These are phyloP conservation scores for Aspergillus cristatus DNA, from an alignment of 495 filamentous ascomycete genomes.

Conservation along the genomic window DNA sequence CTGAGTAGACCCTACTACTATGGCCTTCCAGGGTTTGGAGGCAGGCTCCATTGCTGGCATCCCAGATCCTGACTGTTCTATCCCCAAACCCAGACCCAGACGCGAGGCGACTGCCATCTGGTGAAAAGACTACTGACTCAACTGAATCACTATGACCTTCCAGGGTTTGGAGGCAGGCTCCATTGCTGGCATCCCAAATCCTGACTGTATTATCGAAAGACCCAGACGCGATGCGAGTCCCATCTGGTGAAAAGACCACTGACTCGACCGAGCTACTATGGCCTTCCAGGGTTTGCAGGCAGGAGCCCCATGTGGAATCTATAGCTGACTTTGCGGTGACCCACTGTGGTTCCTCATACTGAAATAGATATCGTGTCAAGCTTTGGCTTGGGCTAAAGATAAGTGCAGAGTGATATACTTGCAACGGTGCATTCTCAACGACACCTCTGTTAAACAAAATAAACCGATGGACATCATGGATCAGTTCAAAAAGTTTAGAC, in stretches of 20 bases:
- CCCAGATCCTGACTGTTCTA: neutral
- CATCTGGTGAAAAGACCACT: slow-evolving; percentile 5
- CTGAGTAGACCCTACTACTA: neutral
- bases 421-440: slow-evolving; percentile 19
- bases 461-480: slow-evolving; percentile 15
- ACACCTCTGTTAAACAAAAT: slow-evolving; percentile 6
- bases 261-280: slow-evolving; percentile 2
- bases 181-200: slow-evolving; percentile 15
- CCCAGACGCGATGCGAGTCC: slow-evolving; percentile 2
- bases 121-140: neutral
- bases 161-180: slow-evolving; percentile 1
- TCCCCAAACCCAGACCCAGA: neutral
- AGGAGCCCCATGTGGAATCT: neutral
- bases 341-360: neutral
- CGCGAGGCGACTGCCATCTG: neutral
- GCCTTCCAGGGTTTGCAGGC: slow-evolving; percentile 3
- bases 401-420: slow-evolving; percentile 22
- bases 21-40: slow-evolving; percentile 7
- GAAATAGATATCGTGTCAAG: slow-evolving; percentile 7
- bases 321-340: neutral
- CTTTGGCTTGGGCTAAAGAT: slow-evolving; percentile 19
- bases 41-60: slow-evolving; percentile 2
- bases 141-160: slow-evolving; percentile 6
- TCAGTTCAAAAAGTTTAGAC: too few relatives aligned
- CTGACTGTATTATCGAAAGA: slow-evolving; percentile 1